Percentiles rank a stretch among this genome's conserved stretches.
These are phyloP conservation scores for Casaregolazyma lundiana DNA, from an alignment of 1,139 yeast genomes.

Conservation along the genomic window DNA sequence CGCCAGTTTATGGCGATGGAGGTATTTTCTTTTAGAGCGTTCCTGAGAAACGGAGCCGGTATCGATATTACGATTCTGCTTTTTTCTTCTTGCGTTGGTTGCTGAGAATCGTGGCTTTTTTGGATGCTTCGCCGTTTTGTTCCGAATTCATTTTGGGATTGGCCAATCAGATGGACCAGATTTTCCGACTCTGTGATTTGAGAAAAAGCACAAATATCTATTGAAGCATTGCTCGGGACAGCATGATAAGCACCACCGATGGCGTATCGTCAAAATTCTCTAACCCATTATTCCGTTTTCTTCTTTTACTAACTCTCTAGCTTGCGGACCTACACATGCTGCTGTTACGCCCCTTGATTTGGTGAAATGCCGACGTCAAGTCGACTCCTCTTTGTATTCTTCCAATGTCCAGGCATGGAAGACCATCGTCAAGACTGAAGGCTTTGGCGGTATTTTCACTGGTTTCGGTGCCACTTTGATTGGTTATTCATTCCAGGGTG, in stretches of 20 bases:
- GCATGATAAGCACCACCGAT: too few species aligned
- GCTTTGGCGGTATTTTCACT: slow-evolving; percentile 68
- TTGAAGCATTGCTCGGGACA: too few species aligned
- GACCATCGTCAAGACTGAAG: slow-evolving; percentile 65
- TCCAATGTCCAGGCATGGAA: slow-evolving; percentile 77
- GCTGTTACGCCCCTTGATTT: slow-evolving; percentile 88
- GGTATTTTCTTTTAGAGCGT: too few species aligned
- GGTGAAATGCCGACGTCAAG: slow-evolving; percentile 91
- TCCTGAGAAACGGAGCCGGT: too few species aligned
- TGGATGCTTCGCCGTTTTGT: background rate
- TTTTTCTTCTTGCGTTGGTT: background rate
- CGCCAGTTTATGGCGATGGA: background rate
- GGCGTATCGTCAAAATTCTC: background rate
- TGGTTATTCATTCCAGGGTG: slow-evolving; percentile 92
- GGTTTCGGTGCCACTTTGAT: slow-evolving; percentile 89
- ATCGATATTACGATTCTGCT: background rate
- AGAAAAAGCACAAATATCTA: too few species aligned
- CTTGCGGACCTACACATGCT: slow-evolving; percentile 96
- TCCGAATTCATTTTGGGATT: slow-evolving; percentile 3
- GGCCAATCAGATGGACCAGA: slow-evolving; percentile 2
- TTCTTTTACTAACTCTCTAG: slow-evolving; percentile 33
- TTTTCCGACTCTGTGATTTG: background rate
- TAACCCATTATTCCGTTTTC: background rate
- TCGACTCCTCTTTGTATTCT: slow-evolving; percentile 62
- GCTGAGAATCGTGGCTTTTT: background rate